Base-by-base conservation (phyloP, 2,329 filamentous ascomycete species). In the Fusarium abutilonis region DNA sequence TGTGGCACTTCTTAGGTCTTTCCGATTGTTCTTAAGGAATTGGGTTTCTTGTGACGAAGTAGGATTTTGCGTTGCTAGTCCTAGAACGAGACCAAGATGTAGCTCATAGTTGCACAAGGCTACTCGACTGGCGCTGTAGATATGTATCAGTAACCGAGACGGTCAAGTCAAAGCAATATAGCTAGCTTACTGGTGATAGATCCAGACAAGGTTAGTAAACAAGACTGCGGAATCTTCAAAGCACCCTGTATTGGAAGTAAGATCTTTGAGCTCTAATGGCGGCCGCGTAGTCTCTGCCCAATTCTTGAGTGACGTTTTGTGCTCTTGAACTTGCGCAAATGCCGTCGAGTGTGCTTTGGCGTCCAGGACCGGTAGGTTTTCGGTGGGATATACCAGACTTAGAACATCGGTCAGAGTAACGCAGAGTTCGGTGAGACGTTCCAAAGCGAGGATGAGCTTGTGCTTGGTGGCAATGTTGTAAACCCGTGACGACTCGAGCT, bases 111-210 rank as follows among this genome's bases (percentile, higher is more conserved):
- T 66, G 13, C 47, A 60, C 1, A 66, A 26, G 5, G 63, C 63
- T 2, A 66, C 63, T 21, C 65, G 63, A 1, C 59, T 51, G 2
- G 63, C 55, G 8, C 63, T 66, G 9, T 2, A 6, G 1, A 3
- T 1, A 4, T 3, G 10, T 34, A 44, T 66, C 2, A 66, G 41
- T 17, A 2, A 1, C 0, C 1, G 0, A 2, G 13, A 1, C 2
- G 2, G 4, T 2, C 0, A 1, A 2, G 11, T 13, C 2, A 21
- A 6, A 4, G 19, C 9, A 23, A 4, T 14, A n/a, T n/a, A n/a
- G n/a, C n/a, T n/a, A n/a, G 15, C 64, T 59, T 35, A 67, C 64
- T 67, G 60, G 31, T 62, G 64, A n/a, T 67, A 67, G 9, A 67
- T 67, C 60, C 64, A 67, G n/a, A 67, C 46, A 3, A 67, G 14